phyloP scores from a whole-genome alignment of 2,329 filamentous ascomycete genomes.

The Stromatinia cepivora region DNA sequence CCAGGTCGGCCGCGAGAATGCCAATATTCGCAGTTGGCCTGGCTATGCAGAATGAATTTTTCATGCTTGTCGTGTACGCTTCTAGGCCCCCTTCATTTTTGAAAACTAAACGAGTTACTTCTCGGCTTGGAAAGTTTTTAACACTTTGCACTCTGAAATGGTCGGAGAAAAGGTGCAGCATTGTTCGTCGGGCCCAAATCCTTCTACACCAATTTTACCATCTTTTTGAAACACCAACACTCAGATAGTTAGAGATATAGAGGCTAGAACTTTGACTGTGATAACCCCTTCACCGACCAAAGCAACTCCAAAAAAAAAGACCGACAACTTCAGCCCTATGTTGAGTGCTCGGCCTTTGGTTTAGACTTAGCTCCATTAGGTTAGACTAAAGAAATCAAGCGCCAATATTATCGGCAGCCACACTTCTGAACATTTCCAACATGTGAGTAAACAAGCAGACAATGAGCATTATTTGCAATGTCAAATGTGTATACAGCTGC shows the following conservation, averaged over 20 bases:
- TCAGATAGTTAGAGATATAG: background rate
- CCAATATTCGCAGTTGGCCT: background rate
- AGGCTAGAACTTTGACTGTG: background rate
- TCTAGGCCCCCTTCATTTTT: background rate
- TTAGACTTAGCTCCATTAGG: background rate
- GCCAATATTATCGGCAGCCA: conserved; percentile 2
- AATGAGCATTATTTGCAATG: background rate
- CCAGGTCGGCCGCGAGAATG: background rate
- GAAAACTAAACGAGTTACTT: background rate
- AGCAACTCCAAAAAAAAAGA: background rate
- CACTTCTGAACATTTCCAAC: background rate
- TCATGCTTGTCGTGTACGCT: background rate
- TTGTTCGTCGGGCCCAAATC: background rate
- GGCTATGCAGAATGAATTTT: background rate
- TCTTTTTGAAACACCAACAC: conserved; percentile 18
- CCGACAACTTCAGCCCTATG: conserved; percentile 6
- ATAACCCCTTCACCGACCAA: conserved; percentile 12
- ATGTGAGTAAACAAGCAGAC: background rate
- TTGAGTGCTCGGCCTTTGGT: too few species aligned
- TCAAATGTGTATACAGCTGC: background rate
- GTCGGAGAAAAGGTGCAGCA: background rate
- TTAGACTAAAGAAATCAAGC: background rate
- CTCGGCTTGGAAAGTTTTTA: background rate
- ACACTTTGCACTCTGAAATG: background rate
- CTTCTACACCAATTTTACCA: background rate